Evolutionary conservation across 192 early-diverging fungal genomes (phyloP).

Genomic region (Backusella liffmaniae): DNA sequence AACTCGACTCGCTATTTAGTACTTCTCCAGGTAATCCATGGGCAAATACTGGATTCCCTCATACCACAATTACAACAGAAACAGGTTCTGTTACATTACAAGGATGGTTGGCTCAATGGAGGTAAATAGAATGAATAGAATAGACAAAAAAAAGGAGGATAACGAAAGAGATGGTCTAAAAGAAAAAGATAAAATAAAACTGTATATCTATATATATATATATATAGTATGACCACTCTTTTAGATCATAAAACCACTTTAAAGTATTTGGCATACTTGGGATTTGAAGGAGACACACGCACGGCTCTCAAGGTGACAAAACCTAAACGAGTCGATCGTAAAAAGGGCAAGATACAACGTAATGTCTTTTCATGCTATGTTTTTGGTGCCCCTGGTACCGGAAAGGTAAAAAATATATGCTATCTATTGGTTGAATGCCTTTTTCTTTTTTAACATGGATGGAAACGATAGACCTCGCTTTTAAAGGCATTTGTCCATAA

Average conservation of each 20-base stretch:
- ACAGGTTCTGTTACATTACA: constrained; percentile 90
- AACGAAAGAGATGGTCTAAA: not conserved
- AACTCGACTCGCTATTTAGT: constrained; percentile 85
- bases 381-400: constrained; percentile 89
- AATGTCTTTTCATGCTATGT: constrained; percentile 94
- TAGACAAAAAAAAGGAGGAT: not conserved
- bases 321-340: constrained; percentile 68
- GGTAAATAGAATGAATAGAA: constrained; percentile 41
- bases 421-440: not conserved
- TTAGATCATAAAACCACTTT: constrained; percentile 88
- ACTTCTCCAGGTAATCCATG: constrained; percentile 95
- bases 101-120: constrained; percentile 99
- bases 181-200: not conserved
- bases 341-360: constrained; percentile 81
- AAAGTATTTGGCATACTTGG: constrained; percentile 95
- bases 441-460: not conserved
- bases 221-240: constrained; percentile 88
- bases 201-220: not conserved
- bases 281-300: constrained; percentile 88
- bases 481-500: constrained; percentile 87
- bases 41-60: constrained; percentile 81
- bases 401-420: constrained; percentile 64
- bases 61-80: constrained; percentile 89
- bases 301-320: constrained; percentile 81
- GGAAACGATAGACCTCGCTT: constrained; percentile 59